Evolutionary conservation across 805 yeast genomes (phyloP).

Genomic region (Pichia deserticola): DNA sequence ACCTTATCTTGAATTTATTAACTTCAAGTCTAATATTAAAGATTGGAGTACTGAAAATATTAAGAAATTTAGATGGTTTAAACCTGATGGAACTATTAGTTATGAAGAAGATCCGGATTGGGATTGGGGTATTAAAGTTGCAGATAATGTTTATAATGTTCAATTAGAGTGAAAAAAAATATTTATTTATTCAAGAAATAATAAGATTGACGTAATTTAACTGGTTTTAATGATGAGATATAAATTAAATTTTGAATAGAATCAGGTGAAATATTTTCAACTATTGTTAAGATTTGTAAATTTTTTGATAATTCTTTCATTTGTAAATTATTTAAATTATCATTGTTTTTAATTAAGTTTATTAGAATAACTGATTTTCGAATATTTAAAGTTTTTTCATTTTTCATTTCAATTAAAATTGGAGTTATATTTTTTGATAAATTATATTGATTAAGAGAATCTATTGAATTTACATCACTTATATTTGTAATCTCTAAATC

Average conservation of each 20-base stretch:
- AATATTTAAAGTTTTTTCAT: too few species aligned
- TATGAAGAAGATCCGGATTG: slow-evolving; percentile 28
- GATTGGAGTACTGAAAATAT: slow-evolving; percentile 27
- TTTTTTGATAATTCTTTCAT: neutral
- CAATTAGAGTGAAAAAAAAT: slow-evolving; percentile 1
- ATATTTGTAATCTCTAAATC: too few species aligned
- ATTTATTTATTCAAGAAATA: slow-evolving; percentile 1
- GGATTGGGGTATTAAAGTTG: slow-evolving; percentile 32
- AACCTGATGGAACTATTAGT: slow-evolving; percentile 24
- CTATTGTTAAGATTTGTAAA: neutral
- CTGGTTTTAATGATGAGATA: neutral
- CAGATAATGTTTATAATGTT: slow-evolving; percentile 23
- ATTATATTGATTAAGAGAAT: too few species aligned
- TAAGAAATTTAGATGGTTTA: slow-evolving; percentile 23
- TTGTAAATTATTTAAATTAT: too few species aligned
- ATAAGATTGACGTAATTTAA: neutral
- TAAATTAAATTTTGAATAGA: neutral
- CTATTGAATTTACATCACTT: too few species aligned
- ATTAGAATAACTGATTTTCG: too few species aligned
- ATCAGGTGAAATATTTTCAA: neutral
- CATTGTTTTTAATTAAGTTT: too few species aligned
- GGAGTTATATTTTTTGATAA: too few species aligned
- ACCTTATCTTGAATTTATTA: slow-evolving; percentile 28
- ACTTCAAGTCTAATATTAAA: slow-evolving; percentile 17
- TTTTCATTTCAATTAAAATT: too few species aligned